Percentiles rank a stretch among this genome's conserved stretches.
phyloP scores from a whole-genome alignment of 805 yeast species.

The Candida broadrunensis region DNA sequence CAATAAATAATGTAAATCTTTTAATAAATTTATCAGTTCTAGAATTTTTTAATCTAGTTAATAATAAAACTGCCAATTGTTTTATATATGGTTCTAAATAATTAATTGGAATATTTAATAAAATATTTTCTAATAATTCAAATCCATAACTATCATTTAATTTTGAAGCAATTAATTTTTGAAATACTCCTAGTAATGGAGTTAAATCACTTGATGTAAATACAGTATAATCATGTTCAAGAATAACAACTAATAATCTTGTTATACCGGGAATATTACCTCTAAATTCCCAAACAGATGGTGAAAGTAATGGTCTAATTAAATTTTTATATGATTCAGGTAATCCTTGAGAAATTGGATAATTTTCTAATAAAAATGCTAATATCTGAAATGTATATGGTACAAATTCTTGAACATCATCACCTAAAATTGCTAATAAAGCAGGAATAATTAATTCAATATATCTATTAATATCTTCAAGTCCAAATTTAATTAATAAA shows the following conservation, averaged over 20 bases:
- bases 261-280: constrained; percentile 95
- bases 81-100: constrained; percentile 53
- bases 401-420: constrained; percentile 89
- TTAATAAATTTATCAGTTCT: constrained; percentile 80
- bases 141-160: constrained; percentile 79
- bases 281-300: constrained; percentile 87
- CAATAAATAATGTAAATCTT: constrained; percentile 59
- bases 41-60: constrained; percentile 77
- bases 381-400: constrained; percentile 93
- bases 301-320: constrained; percentile 79
- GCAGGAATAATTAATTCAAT: constrained; percentile 63
- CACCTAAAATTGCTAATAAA: constrained; percentile 62
- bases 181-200: constrained; percentile 94
- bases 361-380: constrained; percentile 67
- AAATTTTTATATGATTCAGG: constrained; percentile 66
- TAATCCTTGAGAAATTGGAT: constrained; percentile 47
- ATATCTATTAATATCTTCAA: constrained; percentile 25
- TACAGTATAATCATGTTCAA: constrained; percentile 43
- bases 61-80: constrained; percentile 70
- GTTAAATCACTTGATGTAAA: constrained; percentile 46
- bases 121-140: constrained; percentile 72
- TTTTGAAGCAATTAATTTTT: constrained; percentile 83
- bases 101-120: constrained; percentile 52
- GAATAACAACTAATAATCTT: constrained; percentile 68
- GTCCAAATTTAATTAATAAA: constrained; percentile 56